phyloP scores from a whole-genome alignment of 2,329 filamentous ascomycete genomes.

The Lachnellula cervina region DNA sequence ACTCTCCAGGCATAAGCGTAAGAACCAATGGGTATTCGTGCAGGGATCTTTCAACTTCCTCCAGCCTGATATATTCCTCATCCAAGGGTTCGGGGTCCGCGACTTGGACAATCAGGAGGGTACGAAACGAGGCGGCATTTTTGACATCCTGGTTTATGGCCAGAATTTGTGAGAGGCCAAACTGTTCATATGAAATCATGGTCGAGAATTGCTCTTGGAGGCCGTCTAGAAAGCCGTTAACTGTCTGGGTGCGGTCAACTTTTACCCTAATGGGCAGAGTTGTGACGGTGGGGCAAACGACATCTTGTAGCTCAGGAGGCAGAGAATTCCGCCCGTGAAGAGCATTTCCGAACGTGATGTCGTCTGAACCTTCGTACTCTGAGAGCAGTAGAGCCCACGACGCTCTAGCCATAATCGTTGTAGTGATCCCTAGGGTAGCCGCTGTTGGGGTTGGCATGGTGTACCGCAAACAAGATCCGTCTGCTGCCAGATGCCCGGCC shows the following conservation, averaged over 20 bases:
- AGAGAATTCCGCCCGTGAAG: slow-evolving; percentile 32
- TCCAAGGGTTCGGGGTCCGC: not conserved
- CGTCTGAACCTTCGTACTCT: slow-evolving; percentile 33
- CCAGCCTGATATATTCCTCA: not conserved
- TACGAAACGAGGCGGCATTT: slow-evolving; percentile 4
- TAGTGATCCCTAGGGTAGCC: slow-evolving; percentile 33
- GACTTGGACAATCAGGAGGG: slow-evolving; percentile 5
- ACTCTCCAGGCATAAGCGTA: slow-evolving; percentile 45
- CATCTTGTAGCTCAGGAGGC: slow-evolving; percentile 34
- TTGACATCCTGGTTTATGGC: not conserved
- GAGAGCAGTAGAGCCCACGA: slow-evolving; percentile 37
- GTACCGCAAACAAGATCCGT: too few species aligned
- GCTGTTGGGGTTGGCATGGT: not conserved
- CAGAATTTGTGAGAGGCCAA: slow-evolving; percentile 8
- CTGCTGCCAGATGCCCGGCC: not conserved
- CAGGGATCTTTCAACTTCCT: not conserved
- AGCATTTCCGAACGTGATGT: slow-evolving; percentile 27
- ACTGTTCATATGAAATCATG: slow-evolving; percentile 35
- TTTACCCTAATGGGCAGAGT: not conserved
- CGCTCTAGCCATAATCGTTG: slow-evolving; percentile 40
- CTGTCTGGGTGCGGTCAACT: slow-evolving; percentile 16
- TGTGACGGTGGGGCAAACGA: slow-evolving; percentile 28
- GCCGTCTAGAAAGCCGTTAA: slow-evolving; percentile 39
- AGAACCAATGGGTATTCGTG: slow-evolving; percentile 23
- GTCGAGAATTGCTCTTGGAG: slow-evolving; percentile 42